Percentiles rank a stretch among this genome's conserved stretches.
These are phyloP conservation scores for Picea engelmannii DNA, from an alignment of 83 land plant species.

Conservation along the genomic window DNA sequence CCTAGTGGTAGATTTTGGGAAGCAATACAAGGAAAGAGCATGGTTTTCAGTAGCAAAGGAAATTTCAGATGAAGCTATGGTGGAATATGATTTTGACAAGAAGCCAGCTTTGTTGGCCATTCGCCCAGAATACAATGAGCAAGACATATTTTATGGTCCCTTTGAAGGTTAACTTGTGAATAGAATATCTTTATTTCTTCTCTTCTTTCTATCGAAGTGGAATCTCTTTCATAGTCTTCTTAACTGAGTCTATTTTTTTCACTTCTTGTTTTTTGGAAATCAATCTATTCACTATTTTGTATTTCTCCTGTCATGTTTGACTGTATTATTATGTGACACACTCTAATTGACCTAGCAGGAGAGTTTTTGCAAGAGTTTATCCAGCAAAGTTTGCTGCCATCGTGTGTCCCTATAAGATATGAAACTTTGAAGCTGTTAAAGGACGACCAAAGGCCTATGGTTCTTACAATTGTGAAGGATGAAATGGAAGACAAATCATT, in stretches of 20 bases:
- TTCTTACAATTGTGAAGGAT: constrained; percentile 49
- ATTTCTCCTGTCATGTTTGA: not conserved
- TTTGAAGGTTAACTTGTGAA: constrained; percentile 71
- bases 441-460: constrained; percentile 21
- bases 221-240: not conserved
- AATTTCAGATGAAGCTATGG: constrained; percentile 74
- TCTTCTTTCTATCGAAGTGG: not conserved
- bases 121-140: constrained; percentile 61
- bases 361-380: constrained; percentile 49
- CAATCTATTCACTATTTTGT: not conserved
- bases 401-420: constrained; percentile 36
- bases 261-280: not conserved
- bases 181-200: constrained; percentile 5
- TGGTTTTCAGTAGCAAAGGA: constrained; percentile 86
- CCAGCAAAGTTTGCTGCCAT: constrained; percentile 50
- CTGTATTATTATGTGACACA: not conserved
- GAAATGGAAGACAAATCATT: constrained; percentile 37
- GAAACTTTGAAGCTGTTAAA: constrained; percentile 39
- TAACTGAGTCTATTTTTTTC: not conserved
- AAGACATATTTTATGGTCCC: constrained; percentile 83
- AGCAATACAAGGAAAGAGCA: constrained; percentile 70
- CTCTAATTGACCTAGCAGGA: constrained; percentile 23
- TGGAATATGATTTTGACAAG: constrained; percentile 75
- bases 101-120: constrained; percentile 72
- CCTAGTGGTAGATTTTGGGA: constrained; percentile 46